These are phyloP conservation scores for Gossypium gossypioides DNA, from an alignment of 441 rosid species.

Conservation along the genomic window DNA sequence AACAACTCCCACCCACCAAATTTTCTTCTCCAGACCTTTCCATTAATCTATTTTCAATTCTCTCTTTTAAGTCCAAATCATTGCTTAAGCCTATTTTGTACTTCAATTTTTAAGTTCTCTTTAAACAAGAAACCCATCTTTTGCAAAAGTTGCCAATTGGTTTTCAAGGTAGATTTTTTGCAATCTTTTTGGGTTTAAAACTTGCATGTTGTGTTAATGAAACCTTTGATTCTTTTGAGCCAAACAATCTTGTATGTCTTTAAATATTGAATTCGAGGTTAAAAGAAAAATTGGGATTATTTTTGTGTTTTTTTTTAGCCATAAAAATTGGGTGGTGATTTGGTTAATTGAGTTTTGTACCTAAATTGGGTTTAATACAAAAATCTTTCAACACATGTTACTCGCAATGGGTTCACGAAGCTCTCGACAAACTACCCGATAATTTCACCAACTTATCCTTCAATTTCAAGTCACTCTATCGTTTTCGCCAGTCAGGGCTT, in stretches of 20 bases:
- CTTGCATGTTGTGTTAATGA: neutral
- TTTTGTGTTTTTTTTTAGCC: neutral
- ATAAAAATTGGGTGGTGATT: neutral
- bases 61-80: neutral
- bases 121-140: neutral
- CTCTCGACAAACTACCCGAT: constrained; percentile 58
- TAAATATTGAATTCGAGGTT: neutral
- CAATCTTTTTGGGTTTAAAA: neutral
- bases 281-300: neutral
- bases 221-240: neutral
- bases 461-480: constrained; percentile 64
- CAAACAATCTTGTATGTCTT: neutral
- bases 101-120: neutral
- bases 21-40: constrained; percentile 21
- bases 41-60: neutral
- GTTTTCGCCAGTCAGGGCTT: constrained; percentile 70
- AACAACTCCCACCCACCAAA: constrained; percentile 30
- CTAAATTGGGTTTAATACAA: constrained; percentile 37
- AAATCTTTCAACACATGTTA: constrained; percentile 39
- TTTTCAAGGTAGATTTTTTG: neutral
- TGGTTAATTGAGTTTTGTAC: constrained; percentile 1
- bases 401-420: constrained; percentile 45
- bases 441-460: constrained; percentile 77
- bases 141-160: neutral
- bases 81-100: neutral